Evolutionary conservation across 305 asterid species (phyloP), one percentile per base, ranked within the genome.

Genomic region (Fraxinus sp.): DNA sequence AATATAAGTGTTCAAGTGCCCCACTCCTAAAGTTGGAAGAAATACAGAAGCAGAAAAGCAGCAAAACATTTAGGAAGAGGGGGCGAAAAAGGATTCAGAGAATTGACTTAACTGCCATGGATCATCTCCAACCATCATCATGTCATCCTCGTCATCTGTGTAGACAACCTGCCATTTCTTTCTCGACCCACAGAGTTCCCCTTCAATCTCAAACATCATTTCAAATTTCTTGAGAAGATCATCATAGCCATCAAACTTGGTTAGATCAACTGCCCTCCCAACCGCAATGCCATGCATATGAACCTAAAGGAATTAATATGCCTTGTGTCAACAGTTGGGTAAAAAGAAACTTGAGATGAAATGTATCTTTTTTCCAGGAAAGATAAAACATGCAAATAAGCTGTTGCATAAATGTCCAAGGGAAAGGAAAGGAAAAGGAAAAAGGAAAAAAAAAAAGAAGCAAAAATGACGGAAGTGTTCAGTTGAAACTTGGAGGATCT

Each of bases 71-170:
- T 41, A 76, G 36, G 10, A n/a, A 36, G 41, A 18, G 32, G 30
- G 32, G 22, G 22, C 9, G 26, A 18, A n/a, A 36, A 46, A 11
- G 22, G 74, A 66, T 26, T 24, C 32, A 41, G 77, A 33, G 41
- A 85, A 22, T 76, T 39, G 82, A 90, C 91, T 90, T 83, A 87
- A 90, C 93, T 82, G 98, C 99, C 99, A 95, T 33, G 99, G 99
- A 82, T 95, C 99, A 74, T 95, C 99, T 83, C 99, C 99, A 82
- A 95, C 99, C 98, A 95, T 91, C 99, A 95, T 95, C 91, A 89
- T 94, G 91, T 95, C 99, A 78, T 92, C 97, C 89, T 95, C 99
- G 66, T 91, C 91, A 79, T 95, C 99, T n/a, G 98, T 92, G 90
- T 92, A 95, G 77, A 95, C 95, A 39, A 95, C 98, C 88, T 92